phyloP scores from a whole-genome alignment of 164 flowering plant species.

The Vitis rupestris region DNA sequence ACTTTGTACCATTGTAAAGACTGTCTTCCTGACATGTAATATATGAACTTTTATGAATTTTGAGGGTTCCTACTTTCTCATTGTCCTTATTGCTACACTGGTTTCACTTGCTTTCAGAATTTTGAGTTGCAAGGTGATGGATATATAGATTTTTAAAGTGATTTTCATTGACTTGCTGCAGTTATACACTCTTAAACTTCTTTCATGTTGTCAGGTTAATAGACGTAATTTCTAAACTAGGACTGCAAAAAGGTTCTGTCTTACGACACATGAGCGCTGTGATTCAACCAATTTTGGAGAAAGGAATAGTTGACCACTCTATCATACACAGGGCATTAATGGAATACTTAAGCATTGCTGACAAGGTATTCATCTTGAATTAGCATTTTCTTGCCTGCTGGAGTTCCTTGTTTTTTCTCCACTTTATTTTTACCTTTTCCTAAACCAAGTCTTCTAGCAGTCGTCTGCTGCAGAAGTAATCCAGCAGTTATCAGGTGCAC shows the following conservation, averaged over 20 bases:
- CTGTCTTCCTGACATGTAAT: no score
- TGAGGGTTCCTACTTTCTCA: no score
- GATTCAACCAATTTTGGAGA: constrained; percentile 85
- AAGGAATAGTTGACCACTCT: constrained; percentile 94
- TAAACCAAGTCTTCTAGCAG: constrained; percentile 43
- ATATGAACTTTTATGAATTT: no score
- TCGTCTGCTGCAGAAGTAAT: constrained; percentile 75
- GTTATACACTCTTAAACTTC: neutral
- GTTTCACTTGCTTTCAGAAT: no score
- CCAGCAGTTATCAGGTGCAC: constrained; percentile 74
- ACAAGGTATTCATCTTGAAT: constrained; percentile 45
- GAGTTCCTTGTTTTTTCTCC: neutral
- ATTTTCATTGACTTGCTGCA: neutral
- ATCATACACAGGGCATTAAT: constrained; percentile 70
- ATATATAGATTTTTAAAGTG: neutral
- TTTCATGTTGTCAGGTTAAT: constrained; percentile 54
- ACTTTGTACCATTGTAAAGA: no score
- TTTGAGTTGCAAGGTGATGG: neutral
- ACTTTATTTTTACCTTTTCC: constrained; percentile 8
- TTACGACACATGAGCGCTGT: constrained; percentile 68
- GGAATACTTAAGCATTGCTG: constrained; percentile 83
- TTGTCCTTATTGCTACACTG: no score
- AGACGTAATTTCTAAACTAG: constrained; percentile 76
- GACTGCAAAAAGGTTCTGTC: constrained; percentile 69
- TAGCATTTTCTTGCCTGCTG: constrained; percentile 2